Base-by-base conservation (phyloP, 2,329 filamentous ascomycete species). In the Penicillium brevicompactum region DNA sequence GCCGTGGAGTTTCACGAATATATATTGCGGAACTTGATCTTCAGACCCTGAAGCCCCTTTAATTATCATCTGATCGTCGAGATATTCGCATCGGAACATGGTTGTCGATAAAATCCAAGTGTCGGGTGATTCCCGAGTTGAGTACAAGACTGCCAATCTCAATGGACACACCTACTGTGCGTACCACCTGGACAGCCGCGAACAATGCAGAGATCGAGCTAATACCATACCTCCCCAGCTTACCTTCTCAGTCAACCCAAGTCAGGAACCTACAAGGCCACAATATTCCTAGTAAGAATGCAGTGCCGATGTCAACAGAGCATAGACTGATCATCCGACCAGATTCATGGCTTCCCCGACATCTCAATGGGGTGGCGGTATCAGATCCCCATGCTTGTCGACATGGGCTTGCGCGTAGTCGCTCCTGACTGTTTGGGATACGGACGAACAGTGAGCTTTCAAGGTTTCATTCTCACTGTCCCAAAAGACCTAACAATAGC, bases 371-470 rank as follows among this genome's bases (percentile, higher is more conserved):
- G 89, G 69, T 97, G 93, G 93, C 87, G 92, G 58, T 88, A 90
- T 74, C 92, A 97, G 74, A 89, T 97, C 56, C 92, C 92, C 0
- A 75, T 85, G 64, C 82, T 97, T 21, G 74, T 89, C 32, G 81
- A 86, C 5, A 79, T 91, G 53, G 88, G 88, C 21, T 84, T 93
- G 61, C 85, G 89, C 53, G 91, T 96, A 51, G 85, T 97, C 22
- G 90, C 86, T 10, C 89, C 91, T 0, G 91, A 97, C 74, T 87
- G 92, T 80, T 83, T 96, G 65, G 93, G 93, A 59, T 97, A 94
- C 71, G 90, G 89, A 24, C 83, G 85, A 55, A 94, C 90, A 24
- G 88, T 83, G 71, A 58, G 69, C 18, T 32, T 44, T 4, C 14
- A 37, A 27, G 24, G 2, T n/a, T n/a, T 6, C 34, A 13, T n/a